Base-by-base conservation (phyloP, 2,329 filamentous ascomycete species). In the Xylaria multiplex region DNA sequence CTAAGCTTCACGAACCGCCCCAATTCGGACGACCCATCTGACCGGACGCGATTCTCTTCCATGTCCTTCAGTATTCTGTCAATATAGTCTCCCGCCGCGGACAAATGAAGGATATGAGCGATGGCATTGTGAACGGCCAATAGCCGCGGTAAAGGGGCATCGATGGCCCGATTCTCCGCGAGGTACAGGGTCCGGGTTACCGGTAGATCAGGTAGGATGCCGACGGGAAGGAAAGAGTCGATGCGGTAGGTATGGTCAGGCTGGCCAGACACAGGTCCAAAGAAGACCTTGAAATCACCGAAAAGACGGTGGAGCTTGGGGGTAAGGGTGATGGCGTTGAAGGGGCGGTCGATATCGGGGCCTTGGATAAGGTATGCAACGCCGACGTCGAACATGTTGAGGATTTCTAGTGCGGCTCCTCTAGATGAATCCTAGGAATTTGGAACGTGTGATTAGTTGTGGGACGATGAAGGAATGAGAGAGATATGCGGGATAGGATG, bases 331-430 rank as follows among this genome's bases (percentile, higher is more conserved):
- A 49, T 27, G 22, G 80, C 79, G 69, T 83, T 82, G 43, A 70
- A 68, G 32, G 78, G 78, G 54, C 76, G 73, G 67, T 82, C 79
- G 62, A 82, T 81, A 6, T 81, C 74, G 35, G 65, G 58, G 59
- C 79, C 79, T 59, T 80, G 73, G 53, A 82, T 80, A 1, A 80
- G 55, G 68, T 77, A 69, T 7, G 71, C 71, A 19, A 77, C 72
- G 32, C 75, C 76, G 45, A 62, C 68, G 65, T 81, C 79, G 63
- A 82, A 80, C 78, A 82, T 81, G 37, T 81, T 79, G 2, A 81
- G 75, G 49, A 82, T 77, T 19, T 73, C 70, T 11, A 81, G 70
- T 6, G 77, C 76, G 0, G 74, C 71, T 71, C 76, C 60, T 66
- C 77, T 77, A 16, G 74, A 73, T 11, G 22, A 9, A 27, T 48